Percentiles rank a stretch among this genome's conserved stretches.
These are phyloP conservation scores for Aureobasidium sp. DNA, from an alignment of 2,329 filamentous ascomycete genomes.

Conservation along the genomic window DNA sequence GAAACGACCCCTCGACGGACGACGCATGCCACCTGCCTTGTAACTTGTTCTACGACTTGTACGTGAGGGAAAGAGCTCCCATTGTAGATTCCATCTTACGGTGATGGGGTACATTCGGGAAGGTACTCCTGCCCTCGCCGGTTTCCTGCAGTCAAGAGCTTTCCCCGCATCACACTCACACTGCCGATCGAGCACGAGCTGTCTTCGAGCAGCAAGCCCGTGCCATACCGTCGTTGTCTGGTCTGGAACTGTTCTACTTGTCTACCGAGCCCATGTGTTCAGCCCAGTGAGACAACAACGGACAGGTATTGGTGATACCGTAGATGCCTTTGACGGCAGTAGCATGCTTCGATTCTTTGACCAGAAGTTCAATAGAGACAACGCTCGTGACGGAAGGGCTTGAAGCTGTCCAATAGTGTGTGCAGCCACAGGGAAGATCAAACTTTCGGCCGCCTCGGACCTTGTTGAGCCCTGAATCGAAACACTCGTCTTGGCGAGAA, in stretches of 20 bases:
- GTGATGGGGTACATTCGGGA: background rate
- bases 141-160: background rate
- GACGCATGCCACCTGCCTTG: background rate
- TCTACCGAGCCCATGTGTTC: background rate
- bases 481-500: background rate
- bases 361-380: slow-evolving; percentile 6
- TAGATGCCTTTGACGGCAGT: slow-evolving; percentile 9
- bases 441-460: slow-evolving; percentile 10
- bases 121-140: background rate
- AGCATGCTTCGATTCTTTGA: background rate
- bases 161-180: slow-evolving; percentile 5
- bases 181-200: background rate
- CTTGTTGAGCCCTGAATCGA: background rate
- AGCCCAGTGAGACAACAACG: background rate
- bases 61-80: background rate
- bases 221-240: background rate
- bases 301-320: background rate
- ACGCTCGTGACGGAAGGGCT: background rate
- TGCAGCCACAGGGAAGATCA: background rate
- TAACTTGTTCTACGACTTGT: background rate
- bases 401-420: slow-evolving; percentile 1
- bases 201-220: background rate
- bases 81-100: background rate
- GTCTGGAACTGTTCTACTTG: background rate
- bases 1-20: background rate